Evolutionary conservation across 2,329 filamentous ascomycete species (phyloP), one percentile per base, ranked within the genome.

Genomic region (Dothistroma pini): DNA sequence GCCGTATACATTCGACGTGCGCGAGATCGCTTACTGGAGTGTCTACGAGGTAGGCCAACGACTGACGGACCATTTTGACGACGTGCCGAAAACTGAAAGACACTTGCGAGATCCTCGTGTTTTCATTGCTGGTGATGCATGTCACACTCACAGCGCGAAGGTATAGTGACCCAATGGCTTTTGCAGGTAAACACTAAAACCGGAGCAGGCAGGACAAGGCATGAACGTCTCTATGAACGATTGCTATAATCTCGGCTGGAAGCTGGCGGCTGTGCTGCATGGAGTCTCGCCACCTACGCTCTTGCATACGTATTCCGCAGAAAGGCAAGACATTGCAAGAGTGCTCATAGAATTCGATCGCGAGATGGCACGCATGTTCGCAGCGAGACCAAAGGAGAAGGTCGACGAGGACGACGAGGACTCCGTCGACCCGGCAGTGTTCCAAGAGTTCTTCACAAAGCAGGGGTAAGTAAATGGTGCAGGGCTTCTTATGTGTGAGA

Each of bases 201-300:
- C 10, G 10, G 14, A 38, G 14, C 14, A 38, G 34, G 31, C 31
- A 19, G 51, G 29, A 1, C 86, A 89, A 69, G 87, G 88, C 12
- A 89, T 90, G 86, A 90, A 90, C 66, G 83, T 89, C 1, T 84
- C 80, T 32, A 88, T 90, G 84, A 86, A 89, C 67, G 88, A 90
- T 70, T 75, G 79, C 4, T 85, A 79, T 72, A 86, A 85, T 64
- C 75, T 86, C 0, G 82, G 80, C 31, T 85, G 83, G 83, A 86
- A 86, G 68, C 71, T 85, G 1, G 63, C 63, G 0, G 70, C 78
- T 31, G 82, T 83, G 0, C 71, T 84, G 22, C 80, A 65, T 14
- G 68, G 68, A 16, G 60, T 57, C 10, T 62, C 69, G 2, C 64
- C 70, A 12, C 62, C 69, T 12, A 66, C 64, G 9, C 64, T 84